phyloP scores from a whole-genome alignment of 148 eudicot genomes.

The Simmondsia chinensis region DNA sequence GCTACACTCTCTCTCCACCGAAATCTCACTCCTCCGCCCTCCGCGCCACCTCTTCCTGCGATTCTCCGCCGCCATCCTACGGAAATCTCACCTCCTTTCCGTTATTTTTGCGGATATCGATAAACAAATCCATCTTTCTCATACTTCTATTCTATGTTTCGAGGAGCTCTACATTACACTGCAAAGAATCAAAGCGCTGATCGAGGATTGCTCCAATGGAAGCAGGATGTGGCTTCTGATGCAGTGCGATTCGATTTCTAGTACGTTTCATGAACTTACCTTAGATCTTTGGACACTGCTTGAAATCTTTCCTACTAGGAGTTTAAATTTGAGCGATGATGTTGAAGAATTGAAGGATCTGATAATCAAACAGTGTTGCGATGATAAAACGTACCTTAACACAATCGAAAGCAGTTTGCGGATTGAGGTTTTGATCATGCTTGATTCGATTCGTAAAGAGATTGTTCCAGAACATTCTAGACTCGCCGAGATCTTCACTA shows the following conservation, averaged over 20 bases:
- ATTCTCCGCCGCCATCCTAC: conserved; percentile 30
- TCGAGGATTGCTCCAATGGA: conserved; percentile 55
- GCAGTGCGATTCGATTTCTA: conserved; percentile 34
- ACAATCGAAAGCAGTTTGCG: conserved; percentile 25
- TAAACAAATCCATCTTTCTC: conserved; percentile 10
- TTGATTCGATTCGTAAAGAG: conserved; percentile 47
- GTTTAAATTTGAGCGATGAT: conserved; percentile 56
- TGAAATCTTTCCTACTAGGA: conserved; percentile 53
- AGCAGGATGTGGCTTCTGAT: conserved; percentile 75
- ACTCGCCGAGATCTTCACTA: conserved; percentile 33
- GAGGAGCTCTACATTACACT: conserved; percentile 70
- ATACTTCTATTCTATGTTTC: conserved; percentile 45
- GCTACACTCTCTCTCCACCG: conserved; percentile 33
- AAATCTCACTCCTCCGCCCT: conserved; percentile 36
- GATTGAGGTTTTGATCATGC: conserved; percentile 31
- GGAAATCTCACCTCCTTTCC: conserved; percentile 39
- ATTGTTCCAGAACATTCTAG: conserved; percentile 50
- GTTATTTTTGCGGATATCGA: conserved; percentile 39
- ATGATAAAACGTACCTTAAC: conserved; percentile 25
- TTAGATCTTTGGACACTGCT: conserved; percentile 57
- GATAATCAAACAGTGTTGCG: conserved; percentile 46
- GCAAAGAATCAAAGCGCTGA: conserved; percentile 43
- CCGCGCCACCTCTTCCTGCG: conserved; percentile 27
- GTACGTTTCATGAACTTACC: conserved; percentile 50
- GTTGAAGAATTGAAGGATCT: conserved; percentile 48